A percentile compares a stretch with the other conserved stretches of the same genome.
These are phyloP conservation scores for Kwoniella shandongensis DNA, from an alignment of 768 basidiomycete genomes.

Conservation along the genomic window DNA sequence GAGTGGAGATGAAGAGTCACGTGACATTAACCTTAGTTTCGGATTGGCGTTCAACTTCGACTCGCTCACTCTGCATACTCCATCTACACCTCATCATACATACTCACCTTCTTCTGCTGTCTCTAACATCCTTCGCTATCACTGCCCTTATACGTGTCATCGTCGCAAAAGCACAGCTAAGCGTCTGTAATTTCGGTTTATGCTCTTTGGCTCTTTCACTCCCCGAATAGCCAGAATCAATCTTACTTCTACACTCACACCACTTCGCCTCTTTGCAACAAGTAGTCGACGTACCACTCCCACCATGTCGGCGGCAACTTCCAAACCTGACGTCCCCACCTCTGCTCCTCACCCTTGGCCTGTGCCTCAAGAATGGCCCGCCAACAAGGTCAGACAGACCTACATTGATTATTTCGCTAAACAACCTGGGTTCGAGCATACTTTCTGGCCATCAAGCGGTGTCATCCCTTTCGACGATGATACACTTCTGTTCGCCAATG, in stretches of 20 bases:
- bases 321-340: slow-evolving; percentile 35
- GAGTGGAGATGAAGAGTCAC: too few species aligned
- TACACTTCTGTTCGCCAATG: slow-evolving; percentile 95
- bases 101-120: too few species aligned
- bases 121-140: too few species aligned
- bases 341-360: slow-evolving; percentile 49
- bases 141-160: too few species aligned
- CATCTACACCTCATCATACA: too few species aligned
- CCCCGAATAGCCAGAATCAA: slow-evolving; percentile 1
- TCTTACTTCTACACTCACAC: neutral
- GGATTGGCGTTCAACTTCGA: too few species aligned
- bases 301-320: slow-evolving; percentile 27
- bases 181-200: neutral
- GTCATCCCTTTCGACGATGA: slow-evolving; percentile 98
- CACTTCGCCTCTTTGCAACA: neutral
- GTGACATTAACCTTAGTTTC: too few species aligned
- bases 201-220: slow-evolving; percentile 1
- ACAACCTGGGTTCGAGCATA: slow-evolving; percentile 64
- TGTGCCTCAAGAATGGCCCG: slow-evolving; percentile 63
- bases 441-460: slow-evolving; percentile 83
- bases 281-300: neutral
- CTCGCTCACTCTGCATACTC: too few species aligned
- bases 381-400: slow-evolving; percentile 76
- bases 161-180: too few species aligned
- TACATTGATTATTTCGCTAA: slow-evolving; percentile 85